Conservation (phyloP, 2,329 filamentous ascomycete species). For the Didymella lethalis region DNA sequence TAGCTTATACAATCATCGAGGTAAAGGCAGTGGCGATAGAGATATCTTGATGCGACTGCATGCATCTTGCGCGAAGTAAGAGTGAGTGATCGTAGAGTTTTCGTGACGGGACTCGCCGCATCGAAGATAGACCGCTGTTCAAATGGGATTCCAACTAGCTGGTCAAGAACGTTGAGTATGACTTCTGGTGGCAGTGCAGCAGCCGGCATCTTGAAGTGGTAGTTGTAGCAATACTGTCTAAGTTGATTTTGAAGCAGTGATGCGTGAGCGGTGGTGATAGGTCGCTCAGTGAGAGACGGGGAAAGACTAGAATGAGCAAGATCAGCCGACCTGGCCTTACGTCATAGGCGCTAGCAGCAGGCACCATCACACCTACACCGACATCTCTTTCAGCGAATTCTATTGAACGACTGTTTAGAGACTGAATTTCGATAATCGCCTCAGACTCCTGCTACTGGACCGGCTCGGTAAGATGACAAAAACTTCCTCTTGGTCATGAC, state of each 20-base stretch:
- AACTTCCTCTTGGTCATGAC: neutral
- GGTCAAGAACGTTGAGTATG: slow-evolving; percentile 39
- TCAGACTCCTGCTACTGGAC: no score
- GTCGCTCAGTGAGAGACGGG: neutral
- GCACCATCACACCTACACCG: neutral
- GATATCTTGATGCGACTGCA: slow-evolving; percentile 33
- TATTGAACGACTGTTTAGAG: no score
- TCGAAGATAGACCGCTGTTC: slow-evolving; percentile 32
- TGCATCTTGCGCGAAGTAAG: slow-evolving; percentile 34
- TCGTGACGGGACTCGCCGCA: slow-evolving; percentile 29
- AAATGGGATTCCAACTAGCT: slow-evolving; percentile 32
- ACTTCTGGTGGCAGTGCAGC: slow-evolving; percentile 36
- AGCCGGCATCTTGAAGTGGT: neutral
- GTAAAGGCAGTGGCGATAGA: slow-evolving; percentile 40
- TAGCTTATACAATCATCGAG: slow-evolving; percentile 31
- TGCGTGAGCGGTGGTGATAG: neutral
- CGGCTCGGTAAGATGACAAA: no score
- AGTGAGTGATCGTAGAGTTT: slow-evolving; percentile 37
- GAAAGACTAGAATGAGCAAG: neutral
- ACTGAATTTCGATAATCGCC: no score
- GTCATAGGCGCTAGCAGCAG: neutral
- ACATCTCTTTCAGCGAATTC: neutral
- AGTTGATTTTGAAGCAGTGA: neutral
- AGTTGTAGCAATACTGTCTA: neutral
- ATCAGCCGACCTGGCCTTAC: neutral